These are phyloP conservation scores for Cenococcum geophilum DNA, from an alignment of 495 filamentous ascomycete genomes.

Conservation along the genomic window DNA sequence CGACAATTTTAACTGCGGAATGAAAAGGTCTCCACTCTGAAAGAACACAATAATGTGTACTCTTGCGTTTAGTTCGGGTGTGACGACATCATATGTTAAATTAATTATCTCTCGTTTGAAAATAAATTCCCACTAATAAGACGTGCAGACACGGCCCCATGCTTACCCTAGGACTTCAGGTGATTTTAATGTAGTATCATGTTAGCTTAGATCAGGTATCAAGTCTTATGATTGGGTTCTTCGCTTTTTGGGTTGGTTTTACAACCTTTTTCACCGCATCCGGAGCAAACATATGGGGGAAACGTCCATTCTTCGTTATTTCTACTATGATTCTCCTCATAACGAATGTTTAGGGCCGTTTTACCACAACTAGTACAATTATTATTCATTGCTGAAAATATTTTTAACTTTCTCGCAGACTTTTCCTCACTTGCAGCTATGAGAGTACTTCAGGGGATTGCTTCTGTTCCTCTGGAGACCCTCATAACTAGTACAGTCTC, in stretches of 20 bases:
- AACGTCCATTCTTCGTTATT: conserved; percentile 39
- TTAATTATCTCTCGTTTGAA: background rate
- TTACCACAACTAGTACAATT: conserved; percentile 22
- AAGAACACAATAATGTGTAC: conserved; percentile 26
- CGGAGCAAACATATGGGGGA: conserved; percentile 39
- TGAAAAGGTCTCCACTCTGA: conserved; percentile 20
- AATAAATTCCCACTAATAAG: background rate
- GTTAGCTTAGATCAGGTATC: conserved; percentile 33
- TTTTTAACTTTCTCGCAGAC: conserved; percentile 12
- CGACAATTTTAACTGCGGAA: background rate
- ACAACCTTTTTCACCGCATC: conserved; percentile 38
- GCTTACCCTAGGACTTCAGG: conserved; percentile 52
- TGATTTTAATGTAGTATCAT: conserved; percentile 32
- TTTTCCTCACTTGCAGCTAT: conserved; percentile 37
- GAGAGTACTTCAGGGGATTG: conserved; percentile 79
- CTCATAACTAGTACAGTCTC: conserved; percentile 90
- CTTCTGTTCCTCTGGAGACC: conserved; percentile 85
- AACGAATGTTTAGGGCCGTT: conserved; percentile 35
- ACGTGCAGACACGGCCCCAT: conserved; percentile 52
- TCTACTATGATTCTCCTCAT: conserved; percentile 30
- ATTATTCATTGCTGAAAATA: background rate
- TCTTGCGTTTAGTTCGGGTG: conserved; percentile 28
- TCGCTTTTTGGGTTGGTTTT: conserved; percentile 34
- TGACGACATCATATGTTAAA: conserved; percentile 23
- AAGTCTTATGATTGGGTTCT: conserved; percentile 36